Conservation (phyloP, 768 basidiomycete genomes). For the Amylocystis lapponica region DNA sequence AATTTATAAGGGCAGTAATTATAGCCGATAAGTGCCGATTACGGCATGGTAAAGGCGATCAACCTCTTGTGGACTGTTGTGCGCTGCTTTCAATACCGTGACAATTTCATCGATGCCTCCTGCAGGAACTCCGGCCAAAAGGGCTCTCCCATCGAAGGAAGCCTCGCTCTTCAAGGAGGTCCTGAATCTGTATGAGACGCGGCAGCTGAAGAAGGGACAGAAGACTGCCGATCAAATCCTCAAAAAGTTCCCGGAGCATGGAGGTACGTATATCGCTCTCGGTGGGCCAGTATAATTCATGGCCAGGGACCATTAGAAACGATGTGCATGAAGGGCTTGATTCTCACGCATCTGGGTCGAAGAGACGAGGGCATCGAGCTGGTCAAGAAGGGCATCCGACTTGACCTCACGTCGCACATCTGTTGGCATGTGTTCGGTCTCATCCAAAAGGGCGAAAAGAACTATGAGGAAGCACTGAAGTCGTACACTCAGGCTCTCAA, state of each 20-base stretch:
- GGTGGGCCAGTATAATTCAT: neutral
- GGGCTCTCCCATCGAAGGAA: slow-evolving; percentile 77
- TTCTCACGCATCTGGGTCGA: slow-evolving; percentile 73
- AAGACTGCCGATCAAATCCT: slow-evolving; percentile 92
- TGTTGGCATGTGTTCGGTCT: slow-evolving; percentile 98
- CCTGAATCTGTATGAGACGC: slow-evolving; percentile 80
- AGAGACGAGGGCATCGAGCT: slow-evolving; percentile 79
- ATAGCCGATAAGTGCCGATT: too few species aligned
- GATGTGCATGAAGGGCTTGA: slow-evolving; percentile 91
- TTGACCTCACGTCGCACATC: slow-evolving; percentile 86
- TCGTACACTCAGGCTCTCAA: slow-evolving; percentile 86
- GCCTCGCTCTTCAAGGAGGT: slow-evolving; percentile 81
- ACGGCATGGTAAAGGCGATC: too few species aligned
- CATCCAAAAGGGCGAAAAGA: slow-evolving; percentile 89
- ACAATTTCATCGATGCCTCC: slow-evolving; percentile 17
- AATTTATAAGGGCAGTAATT: too few species aligned
- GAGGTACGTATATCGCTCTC: slow-evolving; percentile 52
- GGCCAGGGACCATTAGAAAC: slow-evolving; percentile 57
- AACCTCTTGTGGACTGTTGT: neutral
- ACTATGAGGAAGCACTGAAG: slow-evolving; percentile 90
- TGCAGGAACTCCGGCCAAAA: slow-evolving; percentile 21
- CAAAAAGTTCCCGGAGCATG: slow-evolving; percentile 94
- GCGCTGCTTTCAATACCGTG: slow-evolving; percentile 5
- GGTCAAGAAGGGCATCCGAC: slow-evolving; percentile 76
- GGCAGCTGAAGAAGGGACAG: slow-evolving; percentile 82